phyloP scores from a whole-genome alignment of 805 yeast species.

The Candida orba region DNA sequence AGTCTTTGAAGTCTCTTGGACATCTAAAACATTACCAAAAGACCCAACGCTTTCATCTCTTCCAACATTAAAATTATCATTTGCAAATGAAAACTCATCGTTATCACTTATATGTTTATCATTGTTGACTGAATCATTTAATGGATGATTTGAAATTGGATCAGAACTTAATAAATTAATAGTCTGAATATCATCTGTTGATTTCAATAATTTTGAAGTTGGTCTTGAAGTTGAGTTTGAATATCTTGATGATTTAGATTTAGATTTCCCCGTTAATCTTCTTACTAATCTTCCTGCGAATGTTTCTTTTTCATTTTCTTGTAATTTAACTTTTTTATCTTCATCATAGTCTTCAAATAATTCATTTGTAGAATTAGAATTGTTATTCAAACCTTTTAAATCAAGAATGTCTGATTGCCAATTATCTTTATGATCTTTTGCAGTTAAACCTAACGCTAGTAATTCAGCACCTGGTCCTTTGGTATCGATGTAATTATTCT shows the following conservation, averaged over 20 bases:
- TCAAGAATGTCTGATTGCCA: conserved; percentile 55
- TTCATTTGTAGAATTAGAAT: conserved; percentile 16
- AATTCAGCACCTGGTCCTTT: conserved; percentile 41
- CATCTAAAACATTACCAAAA: conserved; percentile 11
- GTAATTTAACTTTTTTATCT: background rate
- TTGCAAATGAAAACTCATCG: conserved; percentile 7
- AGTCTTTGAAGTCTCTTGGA: conserved; percentile 13
- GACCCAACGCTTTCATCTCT: conserved; percentile 17
- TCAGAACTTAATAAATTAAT: too few relatives aligned
- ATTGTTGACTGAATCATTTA: background rate
- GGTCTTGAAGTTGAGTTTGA: too few relatives aligned
- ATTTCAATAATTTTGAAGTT: conserved; percentile 6
- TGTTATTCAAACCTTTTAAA: conserved; percentile 14
- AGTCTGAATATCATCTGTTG: background rate
- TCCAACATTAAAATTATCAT: conserved; percentile 4
- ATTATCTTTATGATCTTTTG: conserved; percentile 67
- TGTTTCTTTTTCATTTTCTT: conserved; percentile 24
- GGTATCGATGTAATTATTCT: conserved; percentile 4
- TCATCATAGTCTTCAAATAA: conserved; percentile 22
- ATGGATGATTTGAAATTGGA: background rate
- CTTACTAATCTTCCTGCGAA: conserved; percentile 38
- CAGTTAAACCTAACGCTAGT: conserved; percentile 73
- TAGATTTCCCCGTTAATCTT: conserved; percentile 31
- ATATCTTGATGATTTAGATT: conserved; percentile 8
- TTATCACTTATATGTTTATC: background rate